Base-by-base conservation (phyloP, 108 stramenopile genomes). In the Skeletonema marinoi region DNA sequence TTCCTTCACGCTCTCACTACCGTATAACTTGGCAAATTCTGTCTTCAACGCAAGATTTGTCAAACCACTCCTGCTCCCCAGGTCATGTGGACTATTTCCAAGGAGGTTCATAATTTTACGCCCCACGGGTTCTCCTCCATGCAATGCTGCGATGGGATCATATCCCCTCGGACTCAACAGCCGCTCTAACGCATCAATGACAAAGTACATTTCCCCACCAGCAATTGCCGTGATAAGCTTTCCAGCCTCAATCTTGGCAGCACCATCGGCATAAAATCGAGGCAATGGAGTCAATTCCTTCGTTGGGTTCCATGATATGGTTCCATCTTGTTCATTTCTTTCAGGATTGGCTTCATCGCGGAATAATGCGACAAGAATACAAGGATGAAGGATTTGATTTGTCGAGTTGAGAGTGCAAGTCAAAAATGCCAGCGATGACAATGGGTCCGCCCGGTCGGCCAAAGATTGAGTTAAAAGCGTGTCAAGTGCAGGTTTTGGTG, bases 371-470 rank as follows among this genome's bases (percentile, higher is more conserved):
- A 81, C 80, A 31, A 84, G 75, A 32, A 84, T 84, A 54, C 83
- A 84, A 14, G 83, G 83, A 60, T 84, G 83, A 32, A 84, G 75
- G 42, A 84, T 84, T 73, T 84, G 83, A 51, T 84, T 84, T 46
- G 83, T 84, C 12, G 83, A 66, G 38, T 84, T 84, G 63, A 84
- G 80, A 12, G 83, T 84, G 48, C 83, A 84, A 2, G 75, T 71
- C 16, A 84, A 42, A 51, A 84, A 84, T 4, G 76, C 83, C 41
- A 84, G 65, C n/a, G 83, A 71, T 17, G 83, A 77, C 14, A 61
- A 71, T 32, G 83, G 83, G 44, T 84, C 83, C 4, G 83, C 83
- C 12, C 70, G 75, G 50, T 84, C 82, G 0, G 82, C 77, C 25
- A 83, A 71, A 1, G 82, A 73, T n/a, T 68, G 82, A 6, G 82